phyloP scores from a whole-genome alignment of 2,329 filamentous ascomycete genomes.

The Fusarium redolens region DNA sequence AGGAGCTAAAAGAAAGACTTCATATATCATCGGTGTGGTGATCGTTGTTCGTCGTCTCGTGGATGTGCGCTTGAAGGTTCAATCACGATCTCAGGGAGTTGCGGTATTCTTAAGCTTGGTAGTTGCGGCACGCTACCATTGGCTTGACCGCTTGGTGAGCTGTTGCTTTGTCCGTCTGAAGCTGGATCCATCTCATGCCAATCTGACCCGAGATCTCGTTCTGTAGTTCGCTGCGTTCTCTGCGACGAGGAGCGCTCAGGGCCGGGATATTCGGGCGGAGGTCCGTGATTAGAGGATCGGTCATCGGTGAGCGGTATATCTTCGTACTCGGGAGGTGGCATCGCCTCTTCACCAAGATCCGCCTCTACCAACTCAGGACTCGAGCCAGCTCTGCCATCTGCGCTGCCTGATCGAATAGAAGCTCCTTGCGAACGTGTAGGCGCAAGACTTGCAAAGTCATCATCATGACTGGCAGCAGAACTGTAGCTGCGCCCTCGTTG shows the following conservation, averaged over 20 bases:
- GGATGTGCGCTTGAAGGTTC: constrained; percentile 59
- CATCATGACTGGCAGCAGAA: constrained; percentile 67
- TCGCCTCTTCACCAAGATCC: constrained; percentile 59
- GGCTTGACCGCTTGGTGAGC: constrained; percentile 43
- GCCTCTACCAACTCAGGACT: constrained; percentile 65
- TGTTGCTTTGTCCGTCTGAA: constrained; percentile 4
- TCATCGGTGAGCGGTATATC: constrained; percentile 59
- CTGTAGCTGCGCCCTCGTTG: constrained; percentile 54
- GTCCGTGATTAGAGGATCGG: constrained; percentile 57
- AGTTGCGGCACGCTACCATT: constrained; percentile 59
- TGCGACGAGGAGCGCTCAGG: constrained; percentile 48
- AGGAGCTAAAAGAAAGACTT: constrained; percentile 4
- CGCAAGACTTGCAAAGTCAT: constrained; percentile 56
- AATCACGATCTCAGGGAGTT: constrained; percentile 68
- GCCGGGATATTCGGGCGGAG: constrained; percentile 64
- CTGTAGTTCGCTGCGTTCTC: constrained; percentile 39
- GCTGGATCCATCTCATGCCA: constrained; percentile 11
- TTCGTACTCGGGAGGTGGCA: constrained; percentile 68
- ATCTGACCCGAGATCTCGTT: constrained; percentile 33
- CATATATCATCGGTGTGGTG: constrained; percentile 24
- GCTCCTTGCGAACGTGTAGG: constrained; percentile 54
- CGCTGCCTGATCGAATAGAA: constrained; percentile 56
- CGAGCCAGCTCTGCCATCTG: constrained; percentile 58
- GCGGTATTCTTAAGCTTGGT: constrained; percentile 62
- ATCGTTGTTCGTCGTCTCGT: constrained; percentile 33